Evolutionary conservation across 192 early-diverging fungal species (phyloP).

Genomic region (Backusella parvicylindrica): DNA sequence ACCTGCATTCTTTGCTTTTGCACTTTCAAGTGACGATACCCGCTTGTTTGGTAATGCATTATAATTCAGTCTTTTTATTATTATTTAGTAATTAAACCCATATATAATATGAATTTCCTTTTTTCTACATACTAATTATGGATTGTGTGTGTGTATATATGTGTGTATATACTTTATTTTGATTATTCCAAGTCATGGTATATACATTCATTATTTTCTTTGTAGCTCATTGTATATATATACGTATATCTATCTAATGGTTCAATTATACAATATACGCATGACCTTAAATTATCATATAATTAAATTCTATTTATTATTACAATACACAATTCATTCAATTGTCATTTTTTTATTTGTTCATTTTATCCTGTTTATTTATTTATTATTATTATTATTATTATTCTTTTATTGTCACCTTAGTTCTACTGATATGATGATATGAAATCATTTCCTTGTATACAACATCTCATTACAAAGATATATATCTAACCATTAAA

Average conservation of each 20-base stretch:
- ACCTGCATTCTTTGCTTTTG: conserved; percentile 8
- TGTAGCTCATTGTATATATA: background rate
- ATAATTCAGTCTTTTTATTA: background rate
- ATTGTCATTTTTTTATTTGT: background rate
- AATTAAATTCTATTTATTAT: background rate
- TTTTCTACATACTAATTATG: background rate
- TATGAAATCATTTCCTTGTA: background rate
- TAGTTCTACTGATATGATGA: background rate
- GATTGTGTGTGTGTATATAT: too few species aligned
- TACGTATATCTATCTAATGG: too few species aligned
- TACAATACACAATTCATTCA: background rate
- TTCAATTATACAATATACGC: too few species aligned
- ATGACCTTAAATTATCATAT: background rate
- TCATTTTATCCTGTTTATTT: background rate
- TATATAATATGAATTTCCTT: background rate
- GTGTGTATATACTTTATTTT: background rate
- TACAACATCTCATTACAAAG: background rate
- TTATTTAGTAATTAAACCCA: background rate
- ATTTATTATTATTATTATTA: background rate
- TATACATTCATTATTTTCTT: background rate
- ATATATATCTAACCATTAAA: too few species aligned
- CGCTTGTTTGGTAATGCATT: background rate
- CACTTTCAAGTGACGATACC: background rate
- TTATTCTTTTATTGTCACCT: background rate
- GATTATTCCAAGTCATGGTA: background rate